A percentile compares a stretch with the other conserved stretches of the same genome.
phyloP scores from a whole-genome alignment of 1,139 yeast genomes.

The Scheffersomyces cryptocercus region DNA sequence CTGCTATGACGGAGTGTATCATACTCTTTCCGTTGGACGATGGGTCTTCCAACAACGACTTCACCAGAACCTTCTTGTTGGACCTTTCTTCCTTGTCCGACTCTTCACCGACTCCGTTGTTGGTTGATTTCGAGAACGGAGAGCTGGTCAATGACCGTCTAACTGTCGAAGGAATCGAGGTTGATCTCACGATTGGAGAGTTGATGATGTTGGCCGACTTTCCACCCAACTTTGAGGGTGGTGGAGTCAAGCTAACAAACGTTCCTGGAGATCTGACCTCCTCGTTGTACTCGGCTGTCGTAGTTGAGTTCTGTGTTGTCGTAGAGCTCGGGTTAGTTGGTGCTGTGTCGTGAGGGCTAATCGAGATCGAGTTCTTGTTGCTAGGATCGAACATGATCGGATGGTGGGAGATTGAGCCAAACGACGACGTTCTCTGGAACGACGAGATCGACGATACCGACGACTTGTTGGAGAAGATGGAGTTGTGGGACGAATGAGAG shows the following conservation, averaged over 20 bases:
- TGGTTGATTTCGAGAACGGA: conserved; percentile 15
- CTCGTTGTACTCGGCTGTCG: conserved; percentile 7
- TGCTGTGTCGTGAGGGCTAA: conserved; percentile 27
- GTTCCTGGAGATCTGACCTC: conserved; percentile 9
- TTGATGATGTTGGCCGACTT: conserved; percentile 12
- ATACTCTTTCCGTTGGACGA: neutral
- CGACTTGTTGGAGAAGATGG: conserved; percentile 35
- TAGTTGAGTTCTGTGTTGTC: conserved; percentile 1
- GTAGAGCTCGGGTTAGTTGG: neutral
- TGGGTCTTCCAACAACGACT: conserved; percentile 28
- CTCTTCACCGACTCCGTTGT: conserved; percentile 10
- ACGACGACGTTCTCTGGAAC: conserved; percentile 23
- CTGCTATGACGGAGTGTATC: too few relatives aligned
- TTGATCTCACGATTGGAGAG: conserved; percentile 14
- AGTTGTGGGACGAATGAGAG: conserved; percentile 32
- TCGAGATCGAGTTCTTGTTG: conserved; percentile 20
- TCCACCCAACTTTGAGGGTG: conserved; percentile 4
- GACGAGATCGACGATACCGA: conserved; percentile 30
- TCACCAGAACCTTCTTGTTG: conserved; percentile 31
- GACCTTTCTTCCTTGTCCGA: conserved; percentile 14
- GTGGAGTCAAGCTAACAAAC: neutral
- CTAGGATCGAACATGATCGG: conserved; percentile 7
- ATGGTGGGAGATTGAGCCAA: conserved; percentile 21
- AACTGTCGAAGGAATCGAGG: conserved; percentile 5
- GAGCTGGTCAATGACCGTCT: conserved; percentile 10